Base-by-base conservation (phyloP, 441 rosid species). In the Macaranga tanarius region DNA sequence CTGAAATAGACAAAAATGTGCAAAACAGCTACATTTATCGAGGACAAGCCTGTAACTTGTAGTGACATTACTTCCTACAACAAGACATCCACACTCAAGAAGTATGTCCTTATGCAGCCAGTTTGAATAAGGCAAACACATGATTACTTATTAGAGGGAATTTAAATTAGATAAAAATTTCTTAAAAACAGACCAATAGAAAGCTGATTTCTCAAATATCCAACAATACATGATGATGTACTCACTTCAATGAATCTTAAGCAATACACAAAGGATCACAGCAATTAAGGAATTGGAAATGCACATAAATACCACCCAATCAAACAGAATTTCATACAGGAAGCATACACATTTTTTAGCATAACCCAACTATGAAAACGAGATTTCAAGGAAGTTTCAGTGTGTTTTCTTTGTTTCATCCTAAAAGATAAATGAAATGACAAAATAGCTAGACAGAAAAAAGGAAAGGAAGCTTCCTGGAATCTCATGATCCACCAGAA, bases 401-500 rank as follows among this genome's bases (percentile, higher is more conserved):
- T 7, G 38, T 44, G 19, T 63, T 38, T 63, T 62, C 73, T 45
- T 56, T 34, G 40, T 62, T 67, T 26, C 22, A 67, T 76, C 25
- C 40, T 23, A 47, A 7, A 52, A n/a, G 25, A 20, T 42, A 11
- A 58, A 25, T 13, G 42, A 50, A 2, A 58, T 15, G 56, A 48
- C 26, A 59, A 19, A 34, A 38, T 11, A 51, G 52, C 13, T 62
- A 62, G 48, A 55, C 55, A 26, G 16, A 64, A 45, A 44, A 1
- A 44, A n/a, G 1, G 45, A 65, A 58, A 77, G 51, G 71, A 66
- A 60, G 57, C 54, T 72, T 64, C 76, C 68, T 58, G 16, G 0
- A 1, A 25, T 38, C 22, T 22, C 51, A 10, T 68, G 62, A 25
- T 23, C 57, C 22, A 50, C 10, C 70, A 50, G 2, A 34, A 22